Percentiles rank a stretch among this genome's conserved stretches.
Evolutionary conservation across 2,329 filamentous ascomycete species (phyloP).

Genomic region (Botrytis aclada): DNA sequence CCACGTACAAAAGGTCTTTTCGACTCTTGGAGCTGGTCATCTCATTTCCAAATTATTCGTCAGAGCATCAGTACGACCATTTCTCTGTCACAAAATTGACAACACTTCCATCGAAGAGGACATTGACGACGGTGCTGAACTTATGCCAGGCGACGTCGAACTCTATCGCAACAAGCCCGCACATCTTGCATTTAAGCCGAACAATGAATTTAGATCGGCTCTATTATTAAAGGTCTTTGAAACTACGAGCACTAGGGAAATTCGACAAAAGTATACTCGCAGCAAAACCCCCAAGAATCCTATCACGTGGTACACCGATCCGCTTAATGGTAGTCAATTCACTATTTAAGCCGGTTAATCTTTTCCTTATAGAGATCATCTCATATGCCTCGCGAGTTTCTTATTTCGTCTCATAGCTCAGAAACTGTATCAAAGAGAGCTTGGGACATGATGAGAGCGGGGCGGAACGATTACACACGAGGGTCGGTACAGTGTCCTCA

Average conservation of each 20-base stretch:
- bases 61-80: neutral
- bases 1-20: constrained; percentile 13
- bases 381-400: no score
- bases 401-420: neutral
- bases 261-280: neutral
- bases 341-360: neutral
- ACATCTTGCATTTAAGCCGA: neutral
- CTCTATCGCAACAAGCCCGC: neutral
- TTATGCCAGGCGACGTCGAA: neutral
- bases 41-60: constrained; percentile 19
- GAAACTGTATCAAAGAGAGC: neutral
- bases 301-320: neutral
- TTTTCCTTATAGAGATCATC: neutral
- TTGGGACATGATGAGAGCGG: neutral
- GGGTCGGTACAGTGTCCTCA: neutral
- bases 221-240: neutral
- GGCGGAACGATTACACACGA: neutral
- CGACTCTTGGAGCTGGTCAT: neutral
- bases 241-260: neutral
- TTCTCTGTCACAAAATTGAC: neutral
- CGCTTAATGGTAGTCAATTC: constrained; percentile 12
- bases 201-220: neutral
- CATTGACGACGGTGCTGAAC: neutral
- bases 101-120: neutral
- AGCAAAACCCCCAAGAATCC: neutral